Evolutionary conservation across 1,139 yeast genomes (phyloP).

Genomic region (Nakaseomyces kungkrabaensis): DNA sequence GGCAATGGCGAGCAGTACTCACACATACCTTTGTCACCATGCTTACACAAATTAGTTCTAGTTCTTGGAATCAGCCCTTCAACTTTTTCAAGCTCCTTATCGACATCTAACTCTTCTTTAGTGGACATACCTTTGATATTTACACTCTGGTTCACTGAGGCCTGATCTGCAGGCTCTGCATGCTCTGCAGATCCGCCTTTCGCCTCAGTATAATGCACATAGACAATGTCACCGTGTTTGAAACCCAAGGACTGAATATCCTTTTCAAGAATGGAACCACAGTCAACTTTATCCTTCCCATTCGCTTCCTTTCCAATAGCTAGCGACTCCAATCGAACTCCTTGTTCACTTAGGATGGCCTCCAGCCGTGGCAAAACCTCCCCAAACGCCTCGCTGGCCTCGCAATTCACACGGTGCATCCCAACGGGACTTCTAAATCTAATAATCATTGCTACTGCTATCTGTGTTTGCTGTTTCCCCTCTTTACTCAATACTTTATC

Average conservation of each 20-base stretch:
- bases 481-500: too few relatives aligned
- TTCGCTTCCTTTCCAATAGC: slow-evolving; percentile 33
- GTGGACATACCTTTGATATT: slow-evolving; percentile 4
- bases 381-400: slow-evolving; percentile 39
- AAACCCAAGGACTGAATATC: slow-evolving; percentile 46
- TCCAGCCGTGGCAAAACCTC: slow-evolving; percentile 38
- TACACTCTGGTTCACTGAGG: slow-evolving; percentile 3
- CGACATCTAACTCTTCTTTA: slow-evolving; percentile 46
- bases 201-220: slow-evolving; percentile 38
- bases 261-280: slow-evolving; percentile 37
- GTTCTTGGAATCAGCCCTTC: slow-evolving; percentile 67
- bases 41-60: slow-evolving; percentile 62
- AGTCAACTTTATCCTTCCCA: slow-evolving; percentile 34
- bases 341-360: slow-evolving; percentile 16
- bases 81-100: slow-evolving; percentile 53
- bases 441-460: slow-evolving; percentile 38
- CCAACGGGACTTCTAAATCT: slow-evolving; percentile 83
- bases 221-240: slow-evolving; percentile 79
- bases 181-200: slow-evolving; percentile 2
- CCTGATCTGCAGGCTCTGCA: not conserved
- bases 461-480: not conserved
- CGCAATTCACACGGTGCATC: slow-evolving; percentile 56
- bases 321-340: slow-evolving; percentile 19
- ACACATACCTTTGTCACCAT: slow-evolving; percentile 93
- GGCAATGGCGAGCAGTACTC: slow-evolving; percentile 94